phyloP scores from a whole-genome alignment of 2,329 filamentous ascomycete species.

The Cephalotrichum gorgonifer region DNA sequence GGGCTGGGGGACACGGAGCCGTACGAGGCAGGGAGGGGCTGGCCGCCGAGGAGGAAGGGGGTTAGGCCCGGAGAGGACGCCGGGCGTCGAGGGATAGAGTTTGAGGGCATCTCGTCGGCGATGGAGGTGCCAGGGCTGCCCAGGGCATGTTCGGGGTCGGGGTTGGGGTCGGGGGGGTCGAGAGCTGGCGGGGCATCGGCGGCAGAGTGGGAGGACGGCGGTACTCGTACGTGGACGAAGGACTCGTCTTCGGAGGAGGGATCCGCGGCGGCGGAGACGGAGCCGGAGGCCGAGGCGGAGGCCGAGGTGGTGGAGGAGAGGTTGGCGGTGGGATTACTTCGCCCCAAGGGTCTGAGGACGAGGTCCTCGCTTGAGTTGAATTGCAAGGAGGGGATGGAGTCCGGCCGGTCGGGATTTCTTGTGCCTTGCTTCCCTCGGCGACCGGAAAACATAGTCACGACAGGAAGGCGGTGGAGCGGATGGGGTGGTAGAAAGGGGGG shows the following conservation, averaged over 20 bases:
- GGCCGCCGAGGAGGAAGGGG: constrained; percentile 22
- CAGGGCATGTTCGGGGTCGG: not conserved
- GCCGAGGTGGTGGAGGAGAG: not conserved
- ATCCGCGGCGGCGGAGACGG: not conserved
- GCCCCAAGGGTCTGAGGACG: not conserved
- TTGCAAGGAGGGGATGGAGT: not conserved
- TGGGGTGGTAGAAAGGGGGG: too few species aligned
- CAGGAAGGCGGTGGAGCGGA: not conserved
- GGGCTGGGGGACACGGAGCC: constrained; percentile 26
- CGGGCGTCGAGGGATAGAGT: not conserved
- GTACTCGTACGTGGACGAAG: not conserved
- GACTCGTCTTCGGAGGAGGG: not conserved
- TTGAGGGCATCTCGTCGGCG: constrained; percentile 22
- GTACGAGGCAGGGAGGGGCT: constrained; percentile 22
- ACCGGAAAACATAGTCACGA: constrained; percentile 3
- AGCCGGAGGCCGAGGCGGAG: not conserved
- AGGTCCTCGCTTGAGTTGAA: not conserved
- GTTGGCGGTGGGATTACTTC: not conserved
- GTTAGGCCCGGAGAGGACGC: constrained; percentile 14
- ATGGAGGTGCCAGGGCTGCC: not conserved
- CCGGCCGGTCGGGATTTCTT: constrained; percentile 1
- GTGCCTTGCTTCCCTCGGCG: not conserved
- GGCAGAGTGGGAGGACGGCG: not conserved
- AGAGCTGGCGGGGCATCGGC: too few species aligned
- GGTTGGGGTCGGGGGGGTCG: not conserved